Evolutionary conservation across 1,139 yeast species (phyloP), one percentile per base, ranked within the genome.

Genomic region (Saccharomycopsis hybrid): DNA sequence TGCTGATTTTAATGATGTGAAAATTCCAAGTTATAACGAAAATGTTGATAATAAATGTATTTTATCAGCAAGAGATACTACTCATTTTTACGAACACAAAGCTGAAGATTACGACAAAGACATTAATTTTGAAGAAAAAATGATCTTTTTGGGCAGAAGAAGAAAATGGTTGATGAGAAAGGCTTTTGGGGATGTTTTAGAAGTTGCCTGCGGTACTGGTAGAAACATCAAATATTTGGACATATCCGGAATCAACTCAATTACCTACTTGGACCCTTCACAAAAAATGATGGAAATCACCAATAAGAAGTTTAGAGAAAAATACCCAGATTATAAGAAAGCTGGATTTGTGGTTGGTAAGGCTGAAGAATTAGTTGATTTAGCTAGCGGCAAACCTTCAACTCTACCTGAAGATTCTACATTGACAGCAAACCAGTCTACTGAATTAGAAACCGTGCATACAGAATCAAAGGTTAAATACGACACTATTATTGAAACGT

Each of bases 161-260:
- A 77, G 99, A 60, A 80, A 80, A 59, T 85, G 95, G 86, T 69
- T 88, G 46, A 85, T 86, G 88, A 76, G 74, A 46, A 85, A 87
- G 55, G 76, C 85, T 47, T 67, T 71, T 54, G 97, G 97, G 31
- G 96, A 89, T 62, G 97, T 89, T 1, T 70, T 92, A 54, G 98
- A 94, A 66, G 92, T 90, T 18, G 85, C 97, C 0, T 87, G 96
- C 62, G 98, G 98, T 51, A 92, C 98, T 0, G 98, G 98, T 3
- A 76, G 98, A 64, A 92, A 92, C 62, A 76, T 90, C 54, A 81
- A 85, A 45, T 89, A 84, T 63, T 69, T 89, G 57, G 73, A 81
- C 50, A 77, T 83, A 29, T 73, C 76, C 2, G 64, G 70, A 29
- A 70, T 90, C 43, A 73, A 75, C 43, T 84, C 96, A 0, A 76